Percentiles rank a stretch among this genome's conserved stretches.
phyloP scores from a whole-genome alignment of 306 rosid species.

The Heteromeles arbutifolia region DNA sequence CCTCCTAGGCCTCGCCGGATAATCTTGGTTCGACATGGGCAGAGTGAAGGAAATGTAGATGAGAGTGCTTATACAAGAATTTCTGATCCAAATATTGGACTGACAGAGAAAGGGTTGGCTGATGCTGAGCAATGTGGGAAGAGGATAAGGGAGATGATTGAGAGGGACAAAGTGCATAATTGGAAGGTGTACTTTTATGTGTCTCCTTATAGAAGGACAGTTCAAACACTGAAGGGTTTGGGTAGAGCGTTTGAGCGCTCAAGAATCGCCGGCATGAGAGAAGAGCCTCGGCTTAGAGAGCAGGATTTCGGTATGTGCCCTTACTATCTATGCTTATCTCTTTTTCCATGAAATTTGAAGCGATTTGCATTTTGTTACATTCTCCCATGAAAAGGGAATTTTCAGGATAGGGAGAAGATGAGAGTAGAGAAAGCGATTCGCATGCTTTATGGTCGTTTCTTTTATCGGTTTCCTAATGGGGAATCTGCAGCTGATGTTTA shows the following conservation, averaged over 20 bases:
- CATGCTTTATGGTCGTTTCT: conserved; percentile 75
- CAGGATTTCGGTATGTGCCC: conserved; percentile 66
- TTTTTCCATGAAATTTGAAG: not conserved
- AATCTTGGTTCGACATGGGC: conserved; percentile 80
- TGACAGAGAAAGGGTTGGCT: conserved; percentile 45
- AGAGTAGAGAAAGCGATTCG: conserved; percentile 46
- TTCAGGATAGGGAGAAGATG: conserved; percentile 86
- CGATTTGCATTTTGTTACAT: not conserved
- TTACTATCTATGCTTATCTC: not conserved
- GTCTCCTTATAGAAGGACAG: conserved; percentile 67
- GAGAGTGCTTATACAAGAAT: conserved; percentile 55
- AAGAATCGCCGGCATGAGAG: conserved; percentile 73
- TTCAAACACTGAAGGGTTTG: conserved; percentile 44
- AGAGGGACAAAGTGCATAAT: conserved; percentile 27
- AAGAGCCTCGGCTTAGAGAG: conserved; percentile 81
- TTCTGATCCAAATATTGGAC: conserved; percentile 66
- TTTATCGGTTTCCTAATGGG: conserved; percentile 82
- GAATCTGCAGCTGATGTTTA: conserved; percentile 97
- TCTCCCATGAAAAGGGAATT: conserved; percentile 49
- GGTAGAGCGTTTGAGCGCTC: conserved; percentile 62
- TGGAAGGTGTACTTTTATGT: conserved; percentile 84
- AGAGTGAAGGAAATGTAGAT: conserved; percentile 79
- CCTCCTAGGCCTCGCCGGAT: conserved; percentile 82
- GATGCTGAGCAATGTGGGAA: conserved; percentile 63
- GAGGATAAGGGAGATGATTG: conserved; percentile 41